Percentiles rank a stretch among this genome's conserved stretches.
These are phyloP conservation scores for Paraconiothyrium sp. DNA, from an alignment of 2,329 filamentous ascomycete genomes.

Conservation along the genomic window DNA sequence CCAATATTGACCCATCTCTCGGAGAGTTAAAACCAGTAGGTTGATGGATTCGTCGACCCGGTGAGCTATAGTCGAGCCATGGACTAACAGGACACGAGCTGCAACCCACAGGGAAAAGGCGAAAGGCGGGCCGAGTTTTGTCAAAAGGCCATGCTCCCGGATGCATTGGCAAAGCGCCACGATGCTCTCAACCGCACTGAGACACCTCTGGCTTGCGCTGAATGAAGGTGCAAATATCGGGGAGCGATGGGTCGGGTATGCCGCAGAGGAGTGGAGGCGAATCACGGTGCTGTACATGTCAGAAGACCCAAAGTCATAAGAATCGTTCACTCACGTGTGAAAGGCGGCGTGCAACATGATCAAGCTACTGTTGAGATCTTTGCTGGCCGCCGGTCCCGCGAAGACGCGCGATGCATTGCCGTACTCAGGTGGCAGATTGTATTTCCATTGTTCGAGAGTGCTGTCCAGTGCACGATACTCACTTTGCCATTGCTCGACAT, in stretches of 20 bases:
- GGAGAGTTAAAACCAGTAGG: conserved; percentile 82
- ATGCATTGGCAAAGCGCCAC: conserved; percentile 82
- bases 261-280: conserved; percentile 88
- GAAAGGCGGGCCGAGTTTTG: conserved; percentile 87
- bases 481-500: conserved; percentile 90
- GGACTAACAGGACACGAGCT: conserved; percentile 84
- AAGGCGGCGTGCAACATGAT: conserved; percentile 92
- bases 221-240: conserved; percentile 91
- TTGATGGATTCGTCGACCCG: conserved; percentile 81
- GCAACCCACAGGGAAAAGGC: conserved; percentile 94
- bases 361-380: conserved; percentile 81
- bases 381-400: conserved; percentile 66
- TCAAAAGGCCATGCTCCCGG: conserved; percentile 74
- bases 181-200: conserved; percentile 76
- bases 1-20: conserved; percentile 84
- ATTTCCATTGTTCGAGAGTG: conserved; percentile 83
- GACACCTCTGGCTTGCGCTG: conserved; percentile 83
- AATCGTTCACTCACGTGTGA: conserved; percentile 70
- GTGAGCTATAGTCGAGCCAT: conserved; percentile 88
- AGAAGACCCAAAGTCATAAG: conserved; percentile 17
- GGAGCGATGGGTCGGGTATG: conserved; percentile 88
- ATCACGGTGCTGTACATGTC: conserved; percentile 72
- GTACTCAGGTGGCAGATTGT: conserved; percentile 82
- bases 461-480: conserved; percentile 87
- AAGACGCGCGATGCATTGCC: conserved; percentile 84